phyloP scores from a whole-genome alignment of 2,329 filamentous ascomycete genomes.

The Raffaelea arxii region DNA sequence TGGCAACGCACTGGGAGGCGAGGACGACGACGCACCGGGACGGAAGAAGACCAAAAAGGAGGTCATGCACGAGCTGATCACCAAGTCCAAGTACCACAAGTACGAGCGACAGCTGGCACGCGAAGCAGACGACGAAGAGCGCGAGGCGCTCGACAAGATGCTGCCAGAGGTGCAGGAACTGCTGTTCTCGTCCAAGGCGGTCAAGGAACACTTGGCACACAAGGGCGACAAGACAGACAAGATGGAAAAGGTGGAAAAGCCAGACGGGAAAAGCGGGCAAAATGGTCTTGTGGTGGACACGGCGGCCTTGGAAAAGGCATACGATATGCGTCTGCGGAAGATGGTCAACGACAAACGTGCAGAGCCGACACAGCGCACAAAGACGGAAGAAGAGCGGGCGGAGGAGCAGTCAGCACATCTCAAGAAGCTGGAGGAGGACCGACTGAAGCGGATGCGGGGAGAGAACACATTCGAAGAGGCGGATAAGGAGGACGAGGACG shows the following conservation, averaged over 20 bases:
- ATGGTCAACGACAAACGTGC: conserved; percentile 78
- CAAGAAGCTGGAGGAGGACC: conserved; percentile 72
- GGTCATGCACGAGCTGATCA: conserved; percentile 95
- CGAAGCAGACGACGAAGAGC: conserved; percentile 84
- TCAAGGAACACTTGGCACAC: background rate
- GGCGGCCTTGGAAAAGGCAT: conserved; percentile 69
- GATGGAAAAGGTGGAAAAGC: conserved; percentile 6
- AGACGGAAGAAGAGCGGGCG: conserved; percentile 79
- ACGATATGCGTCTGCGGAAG: conserved; percentile 74
- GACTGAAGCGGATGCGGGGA: conserved; percentile 78
- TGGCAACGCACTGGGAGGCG: conserved; percentile 28
- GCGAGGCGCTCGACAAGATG: conserved; percentile 75
- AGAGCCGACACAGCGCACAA: conserved; percentile 75
- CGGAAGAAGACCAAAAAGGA: conserved; percentile 93
- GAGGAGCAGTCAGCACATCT: conserved; percentile 68
- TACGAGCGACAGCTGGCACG: conserved; percentile 87
- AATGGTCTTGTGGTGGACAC: conserved; percentile 40
- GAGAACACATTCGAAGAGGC: conserved; percentile 61
- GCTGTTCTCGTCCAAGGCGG: conserved; percentile 44
- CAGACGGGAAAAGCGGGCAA: conserved; percentile 2
- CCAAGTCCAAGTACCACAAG: conserved; percentile 93
- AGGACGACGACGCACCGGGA: conserved; percentile 54
- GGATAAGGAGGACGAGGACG: conserved; percentile 59
- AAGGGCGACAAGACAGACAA: conserved; percentile 21
- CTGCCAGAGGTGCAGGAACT: conserved; percentile 67